Percentiles rank a stretch among this genome's conserved stretches.
Conservation (phyloP, 257 asterid genomes). For the Fraxinus quadrangulata region DNA sequence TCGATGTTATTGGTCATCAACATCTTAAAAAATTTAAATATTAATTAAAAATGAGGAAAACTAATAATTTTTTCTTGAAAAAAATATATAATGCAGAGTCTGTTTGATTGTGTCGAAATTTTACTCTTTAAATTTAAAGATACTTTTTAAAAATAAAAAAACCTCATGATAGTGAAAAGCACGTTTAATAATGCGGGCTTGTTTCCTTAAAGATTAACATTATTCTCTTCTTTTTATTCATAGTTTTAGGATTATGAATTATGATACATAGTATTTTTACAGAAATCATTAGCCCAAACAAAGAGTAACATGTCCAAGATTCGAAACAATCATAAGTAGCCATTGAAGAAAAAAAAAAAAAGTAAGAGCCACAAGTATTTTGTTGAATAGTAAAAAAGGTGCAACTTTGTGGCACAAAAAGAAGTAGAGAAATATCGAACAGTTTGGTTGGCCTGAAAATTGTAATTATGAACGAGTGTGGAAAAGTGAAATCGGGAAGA, state of each 20-base stretch:
- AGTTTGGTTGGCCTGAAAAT: background rate
- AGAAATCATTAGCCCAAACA: background rate
- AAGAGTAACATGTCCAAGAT: background rate
- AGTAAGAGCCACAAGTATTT: background rate
- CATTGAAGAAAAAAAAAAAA: background rate
- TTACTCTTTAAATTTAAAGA: too few species aligned
- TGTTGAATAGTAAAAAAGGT: background rate
- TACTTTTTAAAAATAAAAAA: too few species aligned
- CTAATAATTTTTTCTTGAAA: too few species aligned
- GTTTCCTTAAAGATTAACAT: background rate
- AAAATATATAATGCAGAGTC: too few species aligned
- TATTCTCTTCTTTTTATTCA: background rate
- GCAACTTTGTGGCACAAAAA: background rate
- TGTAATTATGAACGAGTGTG: background rate
- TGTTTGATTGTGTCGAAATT: too few species aligned
- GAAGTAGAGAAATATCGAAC: background rate
- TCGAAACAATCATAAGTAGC: background rate
- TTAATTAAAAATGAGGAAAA: too few species aligned
- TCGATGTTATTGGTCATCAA: too few species aligned
- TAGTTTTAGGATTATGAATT: background rate
- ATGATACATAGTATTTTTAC: background rate
- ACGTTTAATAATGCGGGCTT: background rate
- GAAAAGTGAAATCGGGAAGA: background rate
- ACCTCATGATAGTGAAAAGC: background rate
- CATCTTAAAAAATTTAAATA: too few species aligned